Percentiles rank a stretch among this genome's conserved stretches.
Conservation (phyloP, 1,284 basidiomycete species). For the Volvariella volvacea region DNA sequence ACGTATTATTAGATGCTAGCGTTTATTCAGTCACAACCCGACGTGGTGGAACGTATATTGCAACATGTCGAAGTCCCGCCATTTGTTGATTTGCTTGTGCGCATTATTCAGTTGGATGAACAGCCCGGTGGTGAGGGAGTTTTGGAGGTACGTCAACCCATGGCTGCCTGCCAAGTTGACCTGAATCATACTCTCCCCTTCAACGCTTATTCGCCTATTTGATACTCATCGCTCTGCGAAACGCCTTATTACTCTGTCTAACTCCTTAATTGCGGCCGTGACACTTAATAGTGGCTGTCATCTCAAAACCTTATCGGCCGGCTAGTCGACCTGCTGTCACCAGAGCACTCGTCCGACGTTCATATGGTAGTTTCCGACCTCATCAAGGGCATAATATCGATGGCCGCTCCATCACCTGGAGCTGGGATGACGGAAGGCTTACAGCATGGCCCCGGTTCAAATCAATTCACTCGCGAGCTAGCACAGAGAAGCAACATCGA, state of each 20-base stretch:
- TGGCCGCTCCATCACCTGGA: slow-evolving; percentile 85
- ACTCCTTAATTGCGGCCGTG: too few species aligned
- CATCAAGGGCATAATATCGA: slow-evolving; percentile 91
- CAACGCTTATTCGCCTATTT: slow-evolving; percentile 14
- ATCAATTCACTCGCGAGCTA: slow-evolving; percentile 87
- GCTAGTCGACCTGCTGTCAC: slow-evolving; percentile 81
- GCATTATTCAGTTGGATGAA: slow-evolving; percentile 91
- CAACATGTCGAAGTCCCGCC: slow-evolving; percentile 86
- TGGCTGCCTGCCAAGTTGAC: too few species aligned
- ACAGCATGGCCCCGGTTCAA: slow-evolving; percentile 70
- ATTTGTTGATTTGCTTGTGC: slow-evolving; percentile 87
- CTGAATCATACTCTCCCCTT: slow-evolving; percentile 7
- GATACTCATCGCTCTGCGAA: background rate
- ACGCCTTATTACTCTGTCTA: background rate
- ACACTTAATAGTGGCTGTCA: slow-evolving; percentile 71
- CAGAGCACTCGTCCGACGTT: slow-evolving; percentile 69
- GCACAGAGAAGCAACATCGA: slow-evolving; percentile 71
- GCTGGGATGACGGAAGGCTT: slow-evolving; percentile 59
- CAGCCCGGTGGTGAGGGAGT: slow-evolving; percentile 77
- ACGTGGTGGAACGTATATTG: slow-evolving; percentile 80
- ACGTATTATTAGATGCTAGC: slow-evolving; percentile 75
- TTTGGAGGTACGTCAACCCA: slow-evolving; percentile 64
- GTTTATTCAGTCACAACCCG: slow-evolving; percentile 83
- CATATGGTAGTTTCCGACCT: slow-evolving; percentile 90
- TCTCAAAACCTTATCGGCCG: slow-evolving; percentile 79